Evolutionary conservation across 2,329 filamentous ascomycete species (phyloP).

Genomic region (Sclerotinia sclerotiorum): DNA sequence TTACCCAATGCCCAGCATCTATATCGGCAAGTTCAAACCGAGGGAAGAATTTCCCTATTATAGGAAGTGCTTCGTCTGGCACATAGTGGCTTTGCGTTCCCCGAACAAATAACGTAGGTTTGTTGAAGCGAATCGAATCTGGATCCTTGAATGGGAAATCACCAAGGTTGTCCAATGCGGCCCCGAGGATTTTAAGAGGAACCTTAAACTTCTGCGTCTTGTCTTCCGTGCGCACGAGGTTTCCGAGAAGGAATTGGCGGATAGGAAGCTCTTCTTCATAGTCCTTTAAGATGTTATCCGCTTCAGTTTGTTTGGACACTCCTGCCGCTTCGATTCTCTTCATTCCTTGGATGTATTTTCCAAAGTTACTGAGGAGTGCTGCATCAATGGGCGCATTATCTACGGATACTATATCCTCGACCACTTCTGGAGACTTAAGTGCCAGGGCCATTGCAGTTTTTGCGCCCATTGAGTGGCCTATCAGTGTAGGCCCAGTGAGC

Average conservation of each 20-base stretch:
- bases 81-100: slow-evolving; percentile 78
- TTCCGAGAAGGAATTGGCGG: slow-evolving; percentile 88
- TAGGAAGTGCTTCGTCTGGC: slow-evolving; percentile 74
- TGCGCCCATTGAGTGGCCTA: slow-evolving; percentile 95
- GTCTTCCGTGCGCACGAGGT: slow-evolving; percentile 61
- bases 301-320: slow-evolving; percentile 70
- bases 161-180: slow-evolving; percentile 67
- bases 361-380: slow-evolving; percentile 71
- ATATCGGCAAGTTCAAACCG: slow-evolving; percentile 71
- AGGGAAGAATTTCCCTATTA: slow-evolving; percentile 81
- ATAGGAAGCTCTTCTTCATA: slow-evolving; percentile 74
- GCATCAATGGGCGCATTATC: slow-evolving; percentile 91
- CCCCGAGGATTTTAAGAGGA: slow-evolving; percentile 69
- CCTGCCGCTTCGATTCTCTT: slow-evolving; percentile 69
- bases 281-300: slow-evolving; percentile 72
- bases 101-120: slow-evolving; percentile 77
- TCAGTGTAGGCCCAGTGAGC: slow-evolving; percentile 70
- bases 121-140: slow-evolving; percentile 65
- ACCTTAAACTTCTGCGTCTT: slow-evolving; percentile 72
- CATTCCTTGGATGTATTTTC: slow-evolving; percentile 81
- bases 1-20: slow-evolving; percentile 82
- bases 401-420: slow-evolving; percentile 75
- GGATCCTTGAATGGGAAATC: slow-evolving; percentile 86
- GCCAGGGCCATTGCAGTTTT: slow-evolving; percentile 90
- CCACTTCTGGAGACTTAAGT: slow-evolving; percentile 64